Evolutionary conservation across 352 stramenopile genomes (phyloP), one percentile per base, ranked within the genome.

Genomic region (Phytophthora aleatoria): DNA sequence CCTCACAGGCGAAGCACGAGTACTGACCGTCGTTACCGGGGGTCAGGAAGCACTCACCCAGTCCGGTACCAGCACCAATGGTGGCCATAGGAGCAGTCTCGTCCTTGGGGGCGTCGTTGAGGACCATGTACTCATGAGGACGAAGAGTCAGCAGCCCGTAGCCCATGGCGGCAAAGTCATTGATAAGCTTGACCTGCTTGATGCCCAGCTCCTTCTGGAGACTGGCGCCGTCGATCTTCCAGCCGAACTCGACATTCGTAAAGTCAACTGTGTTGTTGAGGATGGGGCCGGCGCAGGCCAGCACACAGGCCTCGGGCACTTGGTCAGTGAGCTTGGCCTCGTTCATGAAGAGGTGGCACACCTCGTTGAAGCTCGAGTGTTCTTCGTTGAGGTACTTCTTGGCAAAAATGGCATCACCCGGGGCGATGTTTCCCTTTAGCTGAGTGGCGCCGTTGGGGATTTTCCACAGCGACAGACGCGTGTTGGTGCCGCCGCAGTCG

Each of bases 401-500:
- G 50, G 85, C 20, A 20, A 76, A 41, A 90, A 91, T 31, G 92
- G 81, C 63, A 66, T 87, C 74, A 45, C 87, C 87, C 12, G 87
- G 87, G 5, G 85, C 74, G 48, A 91, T 76, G 39, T 89, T 75
- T 44, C 77, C 79, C 74, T 68, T 56, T 33, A 47, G 13, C 30
- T 75, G 67, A 3, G 56, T 83, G 48, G 71, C 44, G 28, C 64
- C 69, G 15, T 68, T 62, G 11, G 79, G 84, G 58, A 95, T 81
- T 20, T 81, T 74, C 75, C 82, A 95, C 20, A 97, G 73, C 74
- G 88, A 90, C 53, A 99, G 86, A 38, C 97, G 89, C 60, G 91
- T 97, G 78, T 98, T 98, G 57, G 97, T 99, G 59, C 97, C 97
- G 58, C 97, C 97, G 64, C 98, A 97, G 77, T 99, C 97, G 49